A percentile compares a stretch with the other conserved stretches of the same genome.
Evolutionary conservation across 768 basidiomycete genomes (phyloP).

Genomic region (Mycena vulgaris): DNA sequence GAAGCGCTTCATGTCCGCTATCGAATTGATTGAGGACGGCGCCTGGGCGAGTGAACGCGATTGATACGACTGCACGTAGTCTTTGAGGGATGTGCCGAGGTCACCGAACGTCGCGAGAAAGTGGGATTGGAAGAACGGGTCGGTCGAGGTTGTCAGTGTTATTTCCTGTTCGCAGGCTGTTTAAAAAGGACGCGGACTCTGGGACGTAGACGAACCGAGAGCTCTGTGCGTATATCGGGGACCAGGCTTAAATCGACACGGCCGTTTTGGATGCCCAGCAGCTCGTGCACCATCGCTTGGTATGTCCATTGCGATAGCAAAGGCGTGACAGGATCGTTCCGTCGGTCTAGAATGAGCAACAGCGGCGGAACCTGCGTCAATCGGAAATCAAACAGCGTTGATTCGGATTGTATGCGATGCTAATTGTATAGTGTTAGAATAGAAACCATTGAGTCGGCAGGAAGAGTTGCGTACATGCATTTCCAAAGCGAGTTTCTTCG

Average conservation of each 20-base stretch:
- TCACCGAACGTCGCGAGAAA: constrained; percentile 97
- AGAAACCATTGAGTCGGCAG: background rate
- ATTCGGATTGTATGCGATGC: constrained; percentile 87
- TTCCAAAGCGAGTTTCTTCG: constrained; percentile 89
- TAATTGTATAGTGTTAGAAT: constrained; percentile 48
- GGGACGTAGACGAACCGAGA: constrained; percentile 69
- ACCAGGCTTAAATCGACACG: constrained; percentile 88
- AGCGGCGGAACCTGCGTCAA: constrained; percentile 90
- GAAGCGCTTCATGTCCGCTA: constrained; percentile 96
- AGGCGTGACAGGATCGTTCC: constrained; percentile 98
- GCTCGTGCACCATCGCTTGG: constrained; percentile 99
- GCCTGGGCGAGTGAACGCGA: constrained; percentile 83
- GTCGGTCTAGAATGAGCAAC: constrained; percentile 92
- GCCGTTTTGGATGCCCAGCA: constrained; percentile 94
- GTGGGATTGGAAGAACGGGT: constrained; percentile 94
- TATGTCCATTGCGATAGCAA: constrained; percentile 99
- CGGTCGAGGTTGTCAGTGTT: constrained; percentile 90
- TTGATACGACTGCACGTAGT: constrained; percentile 96
- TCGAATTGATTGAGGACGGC: constrained; percentile 90
- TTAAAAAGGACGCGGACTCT: constrained; percentile 27
- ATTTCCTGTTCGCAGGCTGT: constrained; percentile 76
- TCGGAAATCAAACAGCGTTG: constrained; percentile 92
- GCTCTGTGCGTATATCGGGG: constrained; percentile 89
- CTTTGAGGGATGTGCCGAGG: constrained; percentile 90
- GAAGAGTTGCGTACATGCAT: constrained; percentile 73